Evolutionary conservation across 148 eudicot species (phyloP), one percentile per base, ranked within the genome.

Genomic region (Rhododendron simsii): DNA sequence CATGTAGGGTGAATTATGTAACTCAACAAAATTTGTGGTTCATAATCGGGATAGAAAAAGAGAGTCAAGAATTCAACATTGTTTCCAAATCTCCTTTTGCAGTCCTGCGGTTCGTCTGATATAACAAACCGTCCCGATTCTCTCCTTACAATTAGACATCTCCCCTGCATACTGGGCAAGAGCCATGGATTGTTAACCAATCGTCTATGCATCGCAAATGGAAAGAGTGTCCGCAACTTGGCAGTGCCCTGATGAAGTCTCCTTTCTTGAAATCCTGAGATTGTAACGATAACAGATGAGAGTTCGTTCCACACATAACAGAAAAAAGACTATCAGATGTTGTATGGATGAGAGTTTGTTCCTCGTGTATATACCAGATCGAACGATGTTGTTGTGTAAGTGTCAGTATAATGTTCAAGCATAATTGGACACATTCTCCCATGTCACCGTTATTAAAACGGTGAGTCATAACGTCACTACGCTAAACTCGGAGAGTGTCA

Each of bases 141-240:
- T 71, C 41, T 73, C 39, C 75, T 12, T 37, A 74, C 7, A 13
- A 51, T 44, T 48, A 89, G 15, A 92, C 82, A 76, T 92, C 86
- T 71, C 30, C 78, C 87, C 92, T 85, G 77, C 93, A 92, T 65
- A 92, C 76, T 85, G 93, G 93, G 87, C 93, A 92, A 37, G 88
- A 87, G 7, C 88, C 91, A 37, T 89, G 90, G 74, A 84, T 74
- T 41, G 3, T 69, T 35, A 92, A 86, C 93, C 93, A 92, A 73
- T 83, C 87, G 74, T 92, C 92, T 83, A 92, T 90, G 87, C 93
- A 92, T 1, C 84, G 39, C 39, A 78, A 23, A 78, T 92, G 91
- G 78, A 88, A 92, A 15, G 77, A 69, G 86, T 91, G 94, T 78
- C 86, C 78, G 78, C 93, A 92, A 15, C 81, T 89, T 45, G 89